These are phyloP conservation scores for Fusarium sp. DNA, from an alignment of 2,329 filamentous ascomycete species.

Conservation along the genomic window DNA sequence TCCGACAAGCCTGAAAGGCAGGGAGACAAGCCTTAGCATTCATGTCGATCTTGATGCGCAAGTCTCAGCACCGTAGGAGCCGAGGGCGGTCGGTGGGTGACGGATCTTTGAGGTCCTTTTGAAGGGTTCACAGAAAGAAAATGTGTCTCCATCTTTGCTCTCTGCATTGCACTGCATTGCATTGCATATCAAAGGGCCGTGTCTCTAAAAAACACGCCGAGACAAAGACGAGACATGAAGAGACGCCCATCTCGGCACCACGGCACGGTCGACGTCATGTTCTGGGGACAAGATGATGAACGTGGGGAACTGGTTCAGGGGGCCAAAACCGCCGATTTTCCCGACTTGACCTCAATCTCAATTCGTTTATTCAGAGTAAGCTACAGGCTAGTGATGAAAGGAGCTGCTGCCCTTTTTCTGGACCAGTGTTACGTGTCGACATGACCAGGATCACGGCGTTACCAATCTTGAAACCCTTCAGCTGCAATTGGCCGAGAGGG, in stretches of 20 bases:
- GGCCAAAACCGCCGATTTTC: constrained; percentile 41
- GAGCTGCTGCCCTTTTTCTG: constrained; percentile 12
- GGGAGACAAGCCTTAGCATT: constrained; percentile 21
- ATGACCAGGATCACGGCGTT: not conserved
- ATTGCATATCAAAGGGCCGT: constrained; percentile 12
- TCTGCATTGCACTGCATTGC: not conserved
- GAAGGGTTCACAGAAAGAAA: constrained; percentile 4
- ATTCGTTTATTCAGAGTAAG: not conserved
- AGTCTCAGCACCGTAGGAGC: constrained; percentile 18
- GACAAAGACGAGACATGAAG: constrained; percentile 25
- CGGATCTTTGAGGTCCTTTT: constrained; percentile 7
- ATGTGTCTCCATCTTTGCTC: not conserved
- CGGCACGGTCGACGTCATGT: constrained; percentile 44
- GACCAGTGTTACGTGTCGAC: constrained; percentile 18
- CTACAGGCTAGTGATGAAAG: not conserved
- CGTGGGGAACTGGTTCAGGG: constrained; percentile 35
- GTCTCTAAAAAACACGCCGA: constrained; percentile 22
- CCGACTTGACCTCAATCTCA: constrained; percentile 34
- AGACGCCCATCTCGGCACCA: constrained; percentile 36
- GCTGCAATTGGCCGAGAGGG: constrained; percentile 14
- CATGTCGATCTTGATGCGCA: constrained; percentile 28
- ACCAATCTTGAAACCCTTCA: constrained; percentile 28
- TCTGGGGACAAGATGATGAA: constrained; percentile 16
- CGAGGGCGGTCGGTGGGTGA: constrained; percentile 31
- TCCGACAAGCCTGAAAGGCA: constrained; percentile 27